These are phyloP conservation scores for Ophiostoma ips DNA, from an alignment of 2,329 filamentous ascomycete genomes.

Conservation along the genomic window DNA sequence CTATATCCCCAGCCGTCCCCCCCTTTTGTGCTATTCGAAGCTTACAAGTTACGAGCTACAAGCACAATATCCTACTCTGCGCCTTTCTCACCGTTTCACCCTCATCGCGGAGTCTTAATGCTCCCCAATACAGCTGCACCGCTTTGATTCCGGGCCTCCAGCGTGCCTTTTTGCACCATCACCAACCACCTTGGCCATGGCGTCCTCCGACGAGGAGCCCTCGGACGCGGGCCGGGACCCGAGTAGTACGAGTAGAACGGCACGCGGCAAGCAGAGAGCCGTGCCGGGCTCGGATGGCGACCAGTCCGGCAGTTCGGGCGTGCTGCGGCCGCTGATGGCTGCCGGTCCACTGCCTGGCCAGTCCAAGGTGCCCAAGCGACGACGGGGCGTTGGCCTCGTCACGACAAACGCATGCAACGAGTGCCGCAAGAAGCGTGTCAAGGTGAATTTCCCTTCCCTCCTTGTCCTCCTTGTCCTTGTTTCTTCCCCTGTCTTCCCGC, in stretches of 20 bases:
- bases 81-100: too few species aligned
- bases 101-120: too few species aligned
- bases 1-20: too few species aligned
- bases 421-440: conserved; percentile 48
- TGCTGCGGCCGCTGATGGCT: neutral
- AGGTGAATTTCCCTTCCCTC: conserved; percentile 26
- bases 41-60: too few species aligned
- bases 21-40: too few species aligned
- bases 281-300: neutral
- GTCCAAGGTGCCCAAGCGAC: conserved; percentile 26
- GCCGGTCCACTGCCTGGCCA: neutral
- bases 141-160: too few species aligned
- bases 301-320: too few species aligned
- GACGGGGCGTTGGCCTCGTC: conserved; percentile 40
- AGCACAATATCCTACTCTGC: too few species aligned
- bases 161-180: neutral
- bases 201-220: conserved; percentile 1
- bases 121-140: too few species aligned
- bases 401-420: conserved; percentile 48
- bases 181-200: neutral
- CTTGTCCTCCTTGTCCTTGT: neutral
- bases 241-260: neutral
- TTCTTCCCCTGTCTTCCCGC: neutral
- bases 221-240: neutral
- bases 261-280: conserved; percentile 3